Evolutionary conservation across 2,329 filamentous ascomycete genomes (phyloP).

Genomic region (Lecanosticta acicola): DNA sequence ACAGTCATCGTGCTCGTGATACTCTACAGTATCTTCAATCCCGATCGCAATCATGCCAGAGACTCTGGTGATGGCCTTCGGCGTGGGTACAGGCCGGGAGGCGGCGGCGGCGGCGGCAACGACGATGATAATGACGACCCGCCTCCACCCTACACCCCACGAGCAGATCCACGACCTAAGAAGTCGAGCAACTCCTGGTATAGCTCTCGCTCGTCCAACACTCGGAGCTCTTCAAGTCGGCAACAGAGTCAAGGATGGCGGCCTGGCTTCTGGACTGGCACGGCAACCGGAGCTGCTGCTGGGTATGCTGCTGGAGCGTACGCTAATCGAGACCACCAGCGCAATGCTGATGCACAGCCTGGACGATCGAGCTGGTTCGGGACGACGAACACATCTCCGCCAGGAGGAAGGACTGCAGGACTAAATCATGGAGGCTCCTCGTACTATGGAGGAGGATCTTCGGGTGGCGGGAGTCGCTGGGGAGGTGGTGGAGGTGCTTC

Average conservation of each 20-base stretch:
- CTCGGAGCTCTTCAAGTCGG: background rate
- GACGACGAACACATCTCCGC: constrained; percentile 8
- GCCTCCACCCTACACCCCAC: constrained; percentile 44
- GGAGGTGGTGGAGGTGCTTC: constrained; percentile 9
- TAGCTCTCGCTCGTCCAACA: background rate
- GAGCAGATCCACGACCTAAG: constrained; percentile 15
- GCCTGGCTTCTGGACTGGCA: constrained; percentile 69
- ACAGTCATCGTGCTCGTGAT: constrained; percentile 28
- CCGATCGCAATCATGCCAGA: background rate
- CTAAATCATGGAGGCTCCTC: constrained; percentile 1
- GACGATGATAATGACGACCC: constrained; percentile 45
- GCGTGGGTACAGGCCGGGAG: constrained; percentile 30
- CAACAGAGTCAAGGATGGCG: constrained; percentile 50
- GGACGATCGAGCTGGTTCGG: constrained; percentile 30
- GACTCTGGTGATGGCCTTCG: constrained; percentile 6
- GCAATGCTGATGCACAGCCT: constrained; percentile 28
- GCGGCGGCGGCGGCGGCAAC: constrained; percentile 39
- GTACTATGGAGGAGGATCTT: constrained; percentile 2
- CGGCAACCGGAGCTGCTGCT: constrained; percentile 59
- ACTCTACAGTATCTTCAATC: constrained; percentile 27
- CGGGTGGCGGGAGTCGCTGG: background rate
- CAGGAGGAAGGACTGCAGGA: constrained; percentile 7
- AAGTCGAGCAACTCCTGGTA: constrained; percentile 4
- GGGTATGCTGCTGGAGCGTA: constrained; percentile 21
- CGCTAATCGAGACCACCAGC: constrained; percentile 18